A percentile compares a stretch with the other conserved stretches of the same genome.
These are phyloP conservation scores for Agrostemma githago DNA, from an alignment of 148 eudicot species.

Conservation along the genomic window DNA sequence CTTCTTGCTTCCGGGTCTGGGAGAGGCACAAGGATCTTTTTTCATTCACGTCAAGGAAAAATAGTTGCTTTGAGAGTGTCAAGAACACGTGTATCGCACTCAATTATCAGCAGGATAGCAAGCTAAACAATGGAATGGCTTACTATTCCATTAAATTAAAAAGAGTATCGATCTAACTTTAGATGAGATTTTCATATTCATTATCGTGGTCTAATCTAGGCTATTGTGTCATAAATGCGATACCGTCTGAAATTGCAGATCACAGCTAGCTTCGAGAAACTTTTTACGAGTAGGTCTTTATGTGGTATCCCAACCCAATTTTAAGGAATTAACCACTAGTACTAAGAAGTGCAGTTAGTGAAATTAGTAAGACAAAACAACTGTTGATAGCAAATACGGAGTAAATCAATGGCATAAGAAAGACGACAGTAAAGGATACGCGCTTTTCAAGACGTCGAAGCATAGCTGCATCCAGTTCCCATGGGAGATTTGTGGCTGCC, in stretches of 20 bases:
- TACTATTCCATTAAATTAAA: not conserved
- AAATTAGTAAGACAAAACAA: not conserved
- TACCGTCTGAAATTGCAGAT: not conserved
- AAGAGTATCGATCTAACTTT: not conserved
- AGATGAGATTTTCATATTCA: not conserved
- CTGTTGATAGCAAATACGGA: not conserved
- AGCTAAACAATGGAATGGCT: not conserved
- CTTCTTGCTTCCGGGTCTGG: slow-evolving; percentile 92
- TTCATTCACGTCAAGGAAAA: slow-evolving; percentile 25
- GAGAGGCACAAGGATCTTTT: slow-evolving; percentile 92
- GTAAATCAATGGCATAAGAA: not conserved
- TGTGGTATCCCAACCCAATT: not conserved
- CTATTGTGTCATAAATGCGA: not conserved
- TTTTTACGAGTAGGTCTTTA: not conserved
- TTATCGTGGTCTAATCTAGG: not conserved
- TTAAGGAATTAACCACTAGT: too few relatives aligned
- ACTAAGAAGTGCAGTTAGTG: not conserved
- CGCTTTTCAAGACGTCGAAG: slow-evolving; percentile 97
- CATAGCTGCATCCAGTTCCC: slow-evolving; percentile 99
- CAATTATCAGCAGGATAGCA: not conserved
- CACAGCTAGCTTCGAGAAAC: not conserved
- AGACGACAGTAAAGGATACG: slow-evolving; percentile 40
- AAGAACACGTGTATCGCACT: not conserved
- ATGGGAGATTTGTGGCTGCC: slow-evolving; percentile 97
- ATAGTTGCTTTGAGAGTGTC: not conserved